Conservation (phyloP, 192 early-diverging fungal genomes). For the Spinellus fusiger region DNA sequence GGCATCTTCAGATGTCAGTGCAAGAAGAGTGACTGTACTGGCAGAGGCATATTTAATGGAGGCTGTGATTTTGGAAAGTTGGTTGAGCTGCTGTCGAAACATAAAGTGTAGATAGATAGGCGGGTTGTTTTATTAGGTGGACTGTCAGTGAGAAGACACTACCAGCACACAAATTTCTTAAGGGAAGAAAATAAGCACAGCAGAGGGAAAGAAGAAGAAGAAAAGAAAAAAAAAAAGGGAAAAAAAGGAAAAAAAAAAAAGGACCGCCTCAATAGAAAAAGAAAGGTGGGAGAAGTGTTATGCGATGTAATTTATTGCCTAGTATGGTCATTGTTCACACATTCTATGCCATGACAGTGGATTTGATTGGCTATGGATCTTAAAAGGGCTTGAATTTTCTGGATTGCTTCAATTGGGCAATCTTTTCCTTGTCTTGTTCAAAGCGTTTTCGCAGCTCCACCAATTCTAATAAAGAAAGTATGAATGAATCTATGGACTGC, state of each 20-base stretch:
- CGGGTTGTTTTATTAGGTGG: too few species aligned
- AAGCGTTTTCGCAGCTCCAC: constrained; percentile 85
- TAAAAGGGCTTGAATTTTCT: constrained; percentile 89
- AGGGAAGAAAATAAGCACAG: too few species aligned
- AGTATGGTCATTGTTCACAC: too few species aligned
- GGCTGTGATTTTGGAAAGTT: background rate
- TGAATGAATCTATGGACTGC: background rate
- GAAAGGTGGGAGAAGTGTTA: too few species aligned
- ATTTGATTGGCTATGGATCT: background rate
- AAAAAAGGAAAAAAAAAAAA: too few species aligned
- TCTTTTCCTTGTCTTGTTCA: constrained; percentile 85
- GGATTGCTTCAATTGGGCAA: constrained; percentile 70
- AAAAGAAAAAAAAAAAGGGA: too few species aligned
- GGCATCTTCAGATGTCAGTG: background rate
- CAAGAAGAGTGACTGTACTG: constrained; percentile 1
- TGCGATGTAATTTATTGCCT: too few species aligned
- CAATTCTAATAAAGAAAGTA: constrained; percentile 57
- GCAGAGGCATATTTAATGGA: constrained; percentile 7
- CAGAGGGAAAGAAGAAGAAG: too few species aligned
- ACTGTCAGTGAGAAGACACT: too few species aligned
- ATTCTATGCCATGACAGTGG: too few species aligned
- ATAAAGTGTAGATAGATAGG: background rate
- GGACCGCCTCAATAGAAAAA: too few species aligned
- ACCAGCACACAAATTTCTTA: too few species aligned
- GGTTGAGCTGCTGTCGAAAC: constrained; percentile 7